Percentiles rank a stretch among this genome's conserved stretches.
phyloP scores from a whole-genome alignment of 1,284 basidiomycete genomes.

The Chondrostereum purpureum region DNA sequence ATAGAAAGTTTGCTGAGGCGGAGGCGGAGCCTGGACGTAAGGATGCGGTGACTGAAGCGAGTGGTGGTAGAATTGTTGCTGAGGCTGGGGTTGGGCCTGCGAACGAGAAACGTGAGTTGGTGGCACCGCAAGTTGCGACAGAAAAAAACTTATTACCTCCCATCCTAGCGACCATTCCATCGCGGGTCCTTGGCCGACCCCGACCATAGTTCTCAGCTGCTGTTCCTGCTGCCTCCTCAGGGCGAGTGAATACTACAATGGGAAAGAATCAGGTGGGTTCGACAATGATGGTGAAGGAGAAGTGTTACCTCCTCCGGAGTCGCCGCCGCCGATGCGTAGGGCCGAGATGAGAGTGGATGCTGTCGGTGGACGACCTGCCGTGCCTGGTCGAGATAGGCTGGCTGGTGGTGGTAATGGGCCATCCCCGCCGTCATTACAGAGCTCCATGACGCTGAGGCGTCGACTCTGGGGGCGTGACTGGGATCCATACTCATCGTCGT shows the following conservation, averaged over 20 bases:
- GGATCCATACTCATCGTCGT: constrained; percentile 48
- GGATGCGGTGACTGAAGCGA: neutral
- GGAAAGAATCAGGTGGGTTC: constrained; percentile 7
- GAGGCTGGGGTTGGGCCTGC: neutral
- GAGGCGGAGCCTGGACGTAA: neutral
- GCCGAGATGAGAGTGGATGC: constrained; percentile 1
- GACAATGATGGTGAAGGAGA: constrained; percentile 5
- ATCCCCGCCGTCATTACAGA: constrained; percentile 60
- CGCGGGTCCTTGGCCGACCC: neutral
- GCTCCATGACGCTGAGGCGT: constrained; percentile 76
- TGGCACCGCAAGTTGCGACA: neutral
- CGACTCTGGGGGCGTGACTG: constrained; percentile 71
- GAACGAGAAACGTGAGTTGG: neutral
- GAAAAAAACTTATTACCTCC: neutral
- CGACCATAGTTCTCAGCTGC: neutral
- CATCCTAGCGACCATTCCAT: neutral
- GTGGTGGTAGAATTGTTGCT: neutral
- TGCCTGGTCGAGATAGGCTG: constrained; percentile 22
- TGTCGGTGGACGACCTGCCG: constrained; percentile 14
- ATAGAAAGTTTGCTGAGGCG: neutral
- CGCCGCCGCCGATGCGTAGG: constrained; percentile 14
- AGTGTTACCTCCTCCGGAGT: constrained; percentile 8
- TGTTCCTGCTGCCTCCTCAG: constrained; percentile 33
- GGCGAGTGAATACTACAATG: constrained; percentile 35
- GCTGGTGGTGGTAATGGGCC: constrained; percentile 12